Percentiles rank a stretch among this genome's conserved stretches.
Conservation (phyloP, 345 rosid species). For the Psidium friedrichsthalianum region DNA sequence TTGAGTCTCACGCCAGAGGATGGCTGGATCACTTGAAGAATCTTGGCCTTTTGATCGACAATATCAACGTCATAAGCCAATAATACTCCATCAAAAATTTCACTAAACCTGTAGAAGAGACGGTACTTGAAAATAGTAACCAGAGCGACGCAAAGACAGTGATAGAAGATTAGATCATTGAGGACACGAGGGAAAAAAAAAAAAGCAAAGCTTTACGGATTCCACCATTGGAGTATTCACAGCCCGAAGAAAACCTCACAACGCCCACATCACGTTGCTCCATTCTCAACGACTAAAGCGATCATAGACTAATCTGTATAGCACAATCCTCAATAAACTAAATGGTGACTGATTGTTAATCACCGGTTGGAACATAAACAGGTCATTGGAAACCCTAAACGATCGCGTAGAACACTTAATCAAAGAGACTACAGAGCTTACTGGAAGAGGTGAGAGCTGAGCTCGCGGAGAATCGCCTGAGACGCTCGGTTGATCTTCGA, state of each 20-base stretch:
- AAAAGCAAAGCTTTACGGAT: neutral
- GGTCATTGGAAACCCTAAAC: neutral
- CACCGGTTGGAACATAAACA: neutral
- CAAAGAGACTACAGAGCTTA: slow-evolving; percentile 8
- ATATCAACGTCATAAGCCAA: slow-evolving; percentile 55
- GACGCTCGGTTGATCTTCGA: slow-evolving; percentile 39
- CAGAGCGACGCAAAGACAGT: neutral
- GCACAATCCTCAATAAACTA: neutral
- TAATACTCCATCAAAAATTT: slow-evolving; percentile 56
- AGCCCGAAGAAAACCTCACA: neutral
- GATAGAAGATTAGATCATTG: neutral
- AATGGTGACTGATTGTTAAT: neutral
- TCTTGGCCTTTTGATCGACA: slow-evolving; percentile 34
- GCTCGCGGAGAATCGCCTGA: slow-evolving; percentile 65
- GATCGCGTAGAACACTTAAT: neutral
- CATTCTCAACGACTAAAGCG: neutral
- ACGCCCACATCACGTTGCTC: neutral
- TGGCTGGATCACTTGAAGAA: slow-evolving; percentile 61
- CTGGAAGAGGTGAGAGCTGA: slow-evolving; percentile 76
- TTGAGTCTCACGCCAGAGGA: slow-evolving; percentile 46
- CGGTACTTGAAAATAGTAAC: neutral
- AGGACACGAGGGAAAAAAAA: neutral
- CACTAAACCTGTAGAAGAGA: slow-evolving; percentile 41
- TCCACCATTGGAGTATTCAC: neutral
- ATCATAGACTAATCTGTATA: neutral